phyloP scores from a whole-genome alignment of 2,329 filamentous ascomycete species.

The Hypoxylon sp. region DNA sequence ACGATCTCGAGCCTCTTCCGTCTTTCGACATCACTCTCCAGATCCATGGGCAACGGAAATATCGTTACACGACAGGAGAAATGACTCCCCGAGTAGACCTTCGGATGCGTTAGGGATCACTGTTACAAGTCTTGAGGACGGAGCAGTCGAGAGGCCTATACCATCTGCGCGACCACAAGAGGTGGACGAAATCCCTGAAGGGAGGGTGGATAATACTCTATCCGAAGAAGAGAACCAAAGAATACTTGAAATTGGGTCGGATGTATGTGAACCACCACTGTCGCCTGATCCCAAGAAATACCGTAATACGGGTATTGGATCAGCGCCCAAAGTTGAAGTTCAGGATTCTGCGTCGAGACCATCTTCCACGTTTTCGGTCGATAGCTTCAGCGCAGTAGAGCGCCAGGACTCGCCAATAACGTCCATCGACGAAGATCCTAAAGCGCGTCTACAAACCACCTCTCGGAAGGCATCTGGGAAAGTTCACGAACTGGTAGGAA shows the following conservation, averaged over 20 bases:
- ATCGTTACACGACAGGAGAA: conserved; percentile 44
- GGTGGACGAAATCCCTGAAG: not conserved
- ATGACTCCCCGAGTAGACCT: conserved; percentile 21
- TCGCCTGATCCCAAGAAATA: conserved; percentile 6
- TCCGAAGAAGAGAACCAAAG: conserved; percentile 1
- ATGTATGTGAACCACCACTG: conserved; percentile 12
- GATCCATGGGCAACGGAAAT: conserved; percentile 59
- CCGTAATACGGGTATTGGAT: conserved; percentile 10
- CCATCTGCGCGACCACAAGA: conserved; percentile 6
- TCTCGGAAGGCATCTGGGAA: conserved; percentile 56
- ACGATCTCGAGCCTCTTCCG: conserved; percentile 51
- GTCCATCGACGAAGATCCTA: conserved; percentile 59
- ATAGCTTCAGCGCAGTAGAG: conserved; percentile 49
- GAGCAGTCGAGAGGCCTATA: conserved; percentile 8
- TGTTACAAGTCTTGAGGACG: conserved; percentile 8
- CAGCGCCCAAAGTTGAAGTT: conserved; percentile 30
- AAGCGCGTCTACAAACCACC: conserved; percentile 40
- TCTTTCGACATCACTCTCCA: conserved; percentile 55
- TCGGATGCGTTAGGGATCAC: conserved; percentile 18
- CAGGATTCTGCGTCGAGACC: conserved; percentile 46
- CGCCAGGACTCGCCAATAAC: conserved; percentile 60
- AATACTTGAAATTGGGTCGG: not conserved
- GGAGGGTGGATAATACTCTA: not conserved
- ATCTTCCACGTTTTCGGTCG: conserved; percentile 48
- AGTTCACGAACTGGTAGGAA: conserved; percentile 64